Conservation (phyloP, 495 filamentous ascomycete genomes). For the Aspergillus egyptiacus region DNA sequence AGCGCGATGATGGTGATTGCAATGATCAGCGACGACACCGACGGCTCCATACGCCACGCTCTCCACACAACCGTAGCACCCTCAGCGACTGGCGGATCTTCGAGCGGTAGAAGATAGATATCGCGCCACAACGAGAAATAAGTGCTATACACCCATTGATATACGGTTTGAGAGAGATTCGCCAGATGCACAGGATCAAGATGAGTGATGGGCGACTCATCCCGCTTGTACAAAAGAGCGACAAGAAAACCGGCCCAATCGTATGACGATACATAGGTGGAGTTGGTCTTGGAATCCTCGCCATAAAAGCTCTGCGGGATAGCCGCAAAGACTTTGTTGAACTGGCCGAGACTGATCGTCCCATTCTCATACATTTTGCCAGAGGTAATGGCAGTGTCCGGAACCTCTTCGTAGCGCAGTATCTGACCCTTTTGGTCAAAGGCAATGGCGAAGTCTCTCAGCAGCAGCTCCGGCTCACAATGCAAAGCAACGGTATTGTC, state of each 20-base stretch:
- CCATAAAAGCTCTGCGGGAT: constrained; percentile 35
- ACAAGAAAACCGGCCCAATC: constrained; percentile 41
- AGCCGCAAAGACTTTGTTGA: constrained; percentile 38
- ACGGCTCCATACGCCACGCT: constrained; percentile 34
- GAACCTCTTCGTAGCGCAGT: constrained; percentile 12
- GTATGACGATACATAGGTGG: constrained; percentile 30
- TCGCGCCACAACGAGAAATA: constrained; percentile 38
- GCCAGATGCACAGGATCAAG: constrained; percentile 24
- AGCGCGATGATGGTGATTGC: constrained; percentile 32
- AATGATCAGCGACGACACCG: constrained; percentile 28
- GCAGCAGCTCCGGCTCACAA: constrained; percentile 26
- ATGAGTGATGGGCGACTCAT: constrained; percentile 22
- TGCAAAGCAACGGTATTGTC: constrained; percentile 36
- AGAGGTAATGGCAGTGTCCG: constrained; percentile 19
- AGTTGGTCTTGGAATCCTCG: constrained; percentile 23
- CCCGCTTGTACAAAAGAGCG: constrained; percentile 32
- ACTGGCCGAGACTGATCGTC: constrained; percentile 35
- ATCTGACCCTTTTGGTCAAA: constrained; percentile 37
- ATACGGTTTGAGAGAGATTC: constrained; percentile 29
- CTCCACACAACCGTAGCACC: constrained; percentile 31
- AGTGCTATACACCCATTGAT: constrained; percentile 40
- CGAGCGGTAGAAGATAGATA: constrained; percentile 30
- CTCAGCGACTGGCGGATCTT: constrained; percentile 14
- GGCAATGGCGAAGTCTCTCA: constrained; percentile 26
- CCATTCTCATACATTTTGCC: constrained; percentile 37